Evolutionary conservation across 2,329 filamentous ascomycete species (phyloP), one percentile per base, ranked within the genome.

Genomic region (Talaromyces sp.): DNA sequence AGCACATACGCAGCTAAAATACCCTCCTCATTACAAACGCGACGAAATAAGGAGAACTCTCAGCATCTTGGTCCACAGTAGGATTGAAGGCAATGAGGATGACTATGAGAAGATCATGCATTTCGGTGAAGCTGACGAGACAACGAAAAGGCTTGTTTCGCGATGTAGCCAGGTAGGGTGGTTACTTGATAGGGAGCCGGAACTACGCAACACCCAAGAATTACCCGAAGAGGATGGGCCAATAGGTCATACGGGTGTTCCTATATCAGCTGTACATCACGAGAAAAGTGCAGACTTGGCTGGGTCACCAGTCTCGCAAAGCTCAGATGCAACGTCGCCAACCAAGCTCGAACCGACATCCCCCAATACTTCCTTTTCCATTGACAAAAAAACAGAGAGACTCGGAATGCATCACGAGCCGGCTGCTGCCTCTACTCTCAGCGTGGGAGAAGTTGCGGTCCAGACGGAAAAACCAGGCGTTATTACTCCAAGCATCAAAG

Each of bases 21-120:
- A 91, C 62, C 89, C 93, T 22, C 92, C 92, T 1, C 89, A 97
- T 75, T 98, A 99, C 83, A 99, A 98, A 77, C 87, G 89, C 35
- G 87, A 93, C 49, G 94, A 98, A 74, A 86, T 99, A 47, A 80
- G 90, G 45, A 89, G 87, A 67, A 84, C 97, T 27, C 83, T 99
- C 17, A 84, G 84, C 61, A 86, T 96, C 15, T 84, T 98, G 2
- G 84, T 85, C 9, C 87, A 88, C 67, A 91, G 93, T 3, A 83
- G 85, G 39, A 93, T 93, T 86, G 82, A 94, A 33, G 80, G 79
- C 43, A 75, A 74, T 63, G 76, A 79, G 49, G 73, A 75, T 13
- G 79, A 83, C 63, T 68, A 71, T 17, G 82, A 82, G 66, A 78
- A 73, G 65, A 81, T 82, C 56, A 72, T 77, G 61, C 81, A 83